Evolutionary conservation across 495 filamentous ascomycete genomes (phyloP).

Genomic region (Hypoxylon fuscum): DNA sequence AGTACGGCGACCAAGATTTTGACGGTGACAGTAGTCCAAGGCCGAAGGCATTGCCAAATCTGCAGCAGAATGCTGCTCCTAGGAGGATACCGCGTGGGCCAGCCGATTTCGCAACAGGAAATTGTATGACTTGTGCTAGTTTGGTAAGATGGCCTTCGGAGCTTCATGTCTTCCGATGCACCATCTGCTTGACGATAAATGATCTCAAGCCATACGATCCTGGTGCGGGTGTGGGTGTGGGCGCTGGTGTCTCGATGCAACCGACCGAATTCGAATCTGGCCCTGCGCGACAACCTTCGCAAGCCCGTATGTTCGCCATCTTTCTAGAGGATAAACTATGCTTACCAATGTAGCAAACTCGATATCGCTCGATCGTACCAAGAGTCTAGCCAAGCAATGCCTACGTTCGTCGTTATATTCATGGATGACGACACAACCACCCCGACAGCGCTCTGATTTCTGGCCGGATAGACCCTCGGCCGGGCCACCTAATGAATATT

Average conservation of each 20-base stretch:
- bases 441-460: slow-evolving; percentile 7
- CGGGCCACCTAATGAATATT: slow-evolving; percentile 30
- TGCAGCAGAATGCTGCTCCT: slow-evolving; percentile 38
- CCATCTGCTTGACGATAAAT: slow-evolving; percentile 86
- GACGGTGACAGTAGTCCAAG: slow-evolving; percentile 38
- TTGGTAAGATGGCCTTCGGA: slow-evolving; percentile 84
- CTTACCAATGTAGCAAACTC: slow-evolving; percentile 37
- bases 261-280: slow-evolving; percentile 18
- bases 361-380: slow-evolving; percentile 42
- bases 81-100: slow-evolving; percentile 41
- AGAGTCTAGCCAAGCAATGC: slow-evolving; percentile 34
- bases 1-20: slow-evolving; percentile 39
- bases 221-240: background rate
- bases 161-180: slow-evolving; percentile 80
- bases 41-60: slow-evolving; percentile 35
- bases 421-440: slow-evolving; percentile 24
- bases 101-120: slow-evolving; percentile 68
- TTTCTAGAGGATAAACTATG: slow-evolving; percentile 4
- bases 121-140: slow-evolving; percentile 84
- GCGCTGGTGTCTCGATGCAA: slow-evolving; percentile 12
- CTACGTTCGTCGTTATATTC: slow-evolving; percentile 38
- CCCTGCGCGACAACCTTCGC: slow-evolving; percentile 18
- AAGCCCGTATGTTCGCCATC: slow-evolving; percentile 28
- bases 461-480: slow-evolving; percentile 18
- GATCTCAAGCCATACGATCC: slow-evolving; percentile 67